Evolutionary conservation across 73 alveolate species (phyloP), one percentile per base, ranked within the genome.

Genomic region (Uronychia setigera): DNA sequence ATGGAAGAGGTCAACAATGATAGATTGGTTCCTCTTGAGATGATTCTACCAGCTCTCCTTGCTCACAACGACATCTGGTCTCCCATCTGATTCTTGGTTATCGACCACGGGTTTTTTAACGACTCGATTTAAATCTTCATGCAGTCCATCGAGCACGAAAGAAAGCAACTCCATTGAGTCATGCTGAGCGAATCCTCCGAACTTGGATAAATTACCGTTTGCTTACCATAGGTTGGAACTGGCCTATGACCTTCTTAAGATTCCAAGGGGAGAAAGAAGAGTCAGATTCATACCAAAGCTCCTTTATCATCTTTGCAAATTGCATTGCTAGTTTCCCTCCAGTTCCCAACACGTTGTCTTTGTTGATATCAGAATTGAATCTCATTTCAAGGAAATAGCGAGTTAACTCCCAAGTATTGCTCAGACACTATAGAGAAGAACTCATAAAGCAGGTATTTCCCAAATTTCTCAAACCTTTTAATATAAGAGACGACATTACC

Each of bases 391-490:
- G 78, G 92, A 92, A 93, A 82, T 93, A 98, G 74, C 92, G 95
- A 31, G 99, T 96, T 33, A 98, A 86, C 60, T 92, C 93, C 76
- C 92, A 92, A 11, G 98, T 91, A 75, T 97, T 94, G 31, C 98
- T 91, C 81, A 98, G 78, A 80, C 99, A 97, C 88, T 98, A 97
- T 26, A 97, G 75, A 1, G 99, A 99, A 81, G 99, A 95, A 87
- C 98, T 99, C 95, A 99, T 95, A 93, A 94, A 99, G 93, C 99
- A 99, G 26, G 99, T 98, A 87, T 99, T 99, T 79, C 99, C 99
- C 84, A 97, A 84, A 95, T 97, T 97, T 75, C 82, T 79, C 26
- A 97, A 86, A 0, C 99, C 67, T 46, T n/a, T n/a, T 46, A 46
- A 46, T 11, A 11, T 46, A 46, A 46, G n/a, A 5, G n/a, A 5